phyloP scores from a whole-genome alignment of 2,329 filamentous ascomycete genomes.

The Calonectria honghensis region DNA sequence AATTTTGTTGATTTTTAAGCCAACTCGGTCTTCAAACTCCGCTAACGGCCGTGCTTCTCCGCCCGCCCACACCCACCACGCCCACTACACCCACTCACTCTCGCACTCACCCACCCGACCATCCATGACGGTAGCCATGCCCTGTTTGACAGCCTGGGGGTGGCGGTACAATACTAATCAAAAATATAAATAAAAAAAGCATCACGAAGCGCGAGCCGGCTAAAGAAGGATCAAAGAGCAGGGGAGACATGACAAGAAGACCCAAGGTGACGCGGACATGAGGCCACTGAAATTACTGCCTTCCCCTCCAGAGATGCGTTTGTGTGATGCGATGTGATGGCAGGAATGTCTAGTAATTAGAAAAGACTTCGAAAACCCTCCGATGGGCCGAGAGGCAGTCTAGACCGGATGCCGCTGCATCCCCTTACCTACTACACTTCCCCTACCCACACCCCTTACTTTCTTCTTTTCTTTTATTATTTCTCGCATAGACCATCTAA shows the following conservation, averaged over 20 bases:
- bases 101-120: background rate
- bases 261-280: background rate
- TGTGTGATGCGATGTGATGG: background rate
- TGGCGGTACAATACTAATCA: background rate
- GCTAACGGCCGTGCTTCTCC: conserved; percentile 14
- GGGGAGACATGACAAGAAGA: background rate
- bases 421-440: no score
- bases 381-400: background rate
- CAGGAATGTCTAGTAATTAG: background rate
- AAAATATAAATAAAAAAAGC: background rate
- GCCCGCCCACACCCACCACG: background rate
- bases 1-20: conserved; percentile 26
- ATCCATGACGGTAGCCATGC: conserved; percentile 13
- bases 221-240: background rate
- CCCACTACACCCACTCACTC: background rate
- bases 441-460: background rate
- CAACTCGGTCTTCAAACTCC: background rate
- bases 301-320: background rate
- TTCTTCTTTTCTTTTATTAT: background rate
- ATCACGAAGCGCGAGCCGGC: background rate
- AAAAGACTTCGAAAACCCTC: background rate
- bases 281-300: background rate
- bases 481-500: background rate
- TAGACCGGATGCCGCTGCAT: background rate
- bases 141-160: conserved; percentile 4